Percentiles rank a stretch among this genome's conserved stretches.
Evolutionary conservation across 495 filamentous ascomycete genomes (phyloP).

Genomic region (Penicillium pancosmium): DNA sequence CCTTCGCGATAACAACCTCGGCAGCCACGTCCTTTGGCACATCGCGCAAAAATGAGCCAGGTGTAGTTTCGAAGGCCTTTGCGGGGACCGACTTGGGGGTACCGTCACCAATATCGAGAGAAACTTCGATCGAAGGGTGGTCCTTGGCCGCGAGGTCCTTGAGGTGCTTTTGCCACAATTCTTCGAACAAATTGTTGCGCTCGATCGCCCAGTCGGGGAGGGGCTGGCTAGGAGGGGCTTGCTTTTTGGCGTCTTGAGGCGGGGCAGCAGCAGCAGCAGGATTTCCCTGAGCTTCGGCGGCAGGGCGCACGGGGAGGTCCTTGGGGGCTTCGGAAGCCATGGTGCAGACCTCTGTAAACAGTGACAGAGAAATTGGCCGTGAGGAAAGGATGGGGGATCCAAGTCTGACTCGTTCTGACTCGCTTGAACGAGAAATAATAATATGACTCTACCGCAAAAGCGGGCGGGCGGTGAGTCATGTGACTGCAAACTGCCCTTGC

Average conservation of each 20-base stretch:
- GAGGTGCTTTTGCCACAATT: constrained; percentile 79
- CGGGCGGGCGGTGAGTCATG: constrained; percentile 47
- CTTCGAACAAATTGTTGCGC: constrained; percentile 84
- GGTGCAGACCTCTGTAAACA: constrained; percentile 16
- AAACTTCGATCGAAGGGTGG: constrained; percentile 52
- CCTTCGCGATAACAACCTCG: constrained; percentile 71
- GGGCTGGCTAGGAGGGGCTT: constrained; percentile 42
- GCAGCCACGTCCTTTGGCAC: constrained; percentile 54
- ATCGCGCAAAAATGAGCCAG: constrained; percentile 54
- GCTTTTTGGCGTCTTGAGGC: constrained; percentile 33
- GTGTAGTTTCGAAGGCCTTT: constrained; percentile 58
- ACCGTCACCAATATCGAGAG: constrained; percentile 51
- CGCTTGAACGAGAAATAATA: background rate
- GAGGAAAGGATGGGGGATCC: constrained; percentile 10
- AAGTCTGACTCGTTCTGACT: background rate
- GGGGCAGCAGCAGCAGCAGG: constrained; percentile 35
- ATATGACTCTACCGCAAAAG: constrained; percentile 28
- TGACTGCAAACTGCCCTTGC: constrained; percentile 46
- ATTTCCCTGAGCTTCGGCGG: constrained; percentile 34
- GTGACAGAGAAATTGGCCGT: constrained; percentile 22
- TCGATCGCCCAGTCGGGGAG: constrained; percentile 79
- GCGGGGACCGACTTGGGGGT: constrained; percentile 45
- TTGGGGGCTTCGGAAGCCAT: constrained; percentile 48
- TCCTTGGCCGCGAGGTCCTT: constrained; percentile 57
- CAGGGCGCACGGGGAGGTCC: constrained; percentile 44